phyloP scores from a whole-genome alignment of 2,329 filamentous ascomycete species.

The Curvularia verruculosa region DNA sequence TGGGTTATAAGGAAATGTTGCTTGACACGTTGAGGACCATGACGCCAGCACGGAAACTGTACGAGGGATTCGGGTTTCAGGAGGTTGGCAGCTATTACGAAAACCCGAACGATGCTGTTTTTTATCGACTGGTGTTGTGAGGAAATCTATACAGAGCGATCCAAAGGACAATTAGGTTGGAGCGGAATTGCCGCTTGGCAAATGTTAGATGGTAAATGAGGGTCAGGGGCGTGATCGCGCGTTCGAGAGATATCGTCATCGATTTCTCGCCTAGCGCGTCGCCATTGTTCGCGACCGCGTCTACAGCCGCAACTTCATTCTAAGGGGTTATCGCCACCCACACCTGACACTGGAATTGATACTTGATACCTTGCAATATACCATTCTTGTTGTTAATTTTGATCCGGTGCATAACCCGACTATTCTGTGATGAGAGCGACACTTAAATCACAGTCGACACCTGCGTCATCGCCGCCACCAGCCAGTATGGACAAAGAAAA shows the following conservation, averaged over 20 bases:
- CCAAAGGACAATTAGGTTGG: neutral
- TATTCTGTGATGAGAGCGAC: conserved; percentile 29
- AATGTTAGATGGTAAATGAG: conserved; percentile 15
- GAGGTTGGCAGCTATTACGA: conserved; percentile 62
- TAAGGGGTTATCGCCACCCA: conserved; percentile 14
- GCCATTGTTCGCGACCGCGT: conserved; percentile 21
- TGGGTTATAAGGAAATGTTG: conserved; percentile 60
- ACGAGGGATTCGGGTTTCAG: conserved; percentile 59
- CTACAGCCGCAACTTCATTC: conserved; percentile 15
- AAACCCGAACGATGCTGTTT: conserved; percentile 60
- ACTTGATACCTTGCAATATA: neutral
- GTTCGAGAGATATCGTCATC: conserved; percentile 32
- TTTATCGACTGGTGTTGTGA: conserved; percentile 52
- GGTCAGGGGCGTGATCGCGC: conserved; percentile 34
- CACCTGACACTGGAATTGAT: conserved; percentile 12
- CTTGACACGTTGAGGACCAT: conserved; percentile 64
- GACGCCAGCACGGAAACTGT: conserved; percentile 58
- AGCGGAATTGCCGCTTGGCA: conserved; percentile 12
- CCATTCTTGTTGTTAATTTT: neutral
- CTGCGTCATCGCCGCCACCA: conserved; percentile 44
- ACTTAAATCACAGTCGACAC: conserved; percentile 36
- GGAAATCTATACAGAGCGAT: neutral
- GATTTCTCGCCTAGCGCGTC: conserved; percentile 34
- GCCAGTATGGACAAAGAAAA: conserved; percentile 36
- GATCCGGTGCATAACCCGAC: conserved; percentile 23